Base-by-base conservation (phyloP, 352 stramenopile species). In the Globisporangium nagaii region DNA sequence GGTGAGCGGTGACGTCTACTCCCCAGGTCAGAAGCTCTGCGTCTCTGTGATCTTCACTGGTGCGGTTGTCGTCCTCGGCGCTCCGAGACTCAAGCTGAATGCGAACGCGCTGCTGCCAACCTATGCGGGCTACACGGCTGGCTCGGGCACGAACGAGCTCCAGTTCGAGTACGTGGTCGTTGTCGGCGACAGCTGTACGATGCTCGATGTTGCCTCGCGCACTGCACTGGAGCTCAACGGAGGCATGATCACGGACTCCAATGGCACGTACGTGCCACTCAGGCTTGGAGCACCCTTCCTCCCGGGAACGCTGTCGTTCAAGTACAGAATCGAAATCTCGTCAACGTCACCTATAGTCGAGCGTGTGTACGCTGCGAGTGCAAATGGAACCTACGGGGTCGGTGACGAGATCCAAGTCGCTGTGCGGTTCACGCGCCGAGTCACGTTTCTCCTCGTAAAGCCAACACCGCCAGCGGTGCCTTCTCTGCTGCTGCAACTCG, bases 131-230 rank as follows among this genome's bases (percentile, higher is more conserved):
- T 94, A 92, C 47, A 48, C 74, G 6, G 62, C 46, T 20, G 84
- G 82, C 10, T 82, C 76, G 0, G 68, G 78, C 1, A 78, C 78
- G 0, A 48, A 53, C 0, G 53, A 20, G 3, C 56, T 93, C 27
- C 37, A 58, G 15, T 93, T 93, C 24, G 47, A 70, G 28, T 93
- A 93, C 49, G 56, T 81, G 22, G 71, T 90, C 34, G 39, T 56
- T 0, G 35, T 40, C 6, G 81, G 75, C 5, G 81, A 92, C 48
- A 67, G 31, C 22, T 70, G 70, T 19, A 54, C 44, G 3, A 44
- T 69, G 1, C 62, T 92, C 6, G 79, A 92, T 55, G 71, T 65
- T 13, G 70, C 70, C 0, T 85, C 75, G 7, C 62, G n/a, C 1
- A 67, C 15, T 19, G 73, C 70, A 2, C 49, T 92, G 11, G 67